Conservation (phyloP, 179 eudicot genomes). For the Patellifolia procumbens region DNA sequence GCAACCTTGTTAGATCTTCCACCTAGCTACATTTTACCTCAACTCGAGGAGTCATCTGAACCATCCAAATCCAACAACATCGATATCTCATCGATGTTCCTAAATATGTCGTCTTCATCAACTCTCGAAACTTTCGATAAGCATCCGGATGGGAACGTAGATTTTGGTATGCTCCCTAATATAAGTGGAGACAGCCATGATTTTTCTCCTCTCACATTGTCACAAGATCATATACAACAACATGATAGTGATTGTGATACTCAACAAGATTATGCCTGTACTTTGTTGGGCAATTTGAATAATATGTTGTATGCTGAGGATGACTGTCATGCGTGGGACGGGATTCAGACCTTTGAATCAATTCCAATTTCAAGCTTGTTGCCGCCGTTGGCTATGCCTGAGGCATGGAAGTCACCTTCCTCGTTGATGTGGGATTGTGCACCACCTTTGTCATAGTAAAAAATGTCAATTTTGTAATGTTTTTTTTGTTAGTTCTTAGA, state of each 20-base stretch:
- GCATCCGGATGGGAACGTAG: conserved; percentile 19
- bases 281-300: conserved; percentile 29
- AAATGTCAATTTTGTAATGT: background rate
- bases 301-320: conserved; percentile 24
- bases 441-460: conserved; percentile 49
- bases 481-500: background rate
- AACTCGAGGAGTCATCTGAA: conserved; percentile 38
- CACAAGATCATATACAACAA: conserved; percentile 16
- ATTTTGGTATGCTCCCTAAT: conserved; percentile 20
- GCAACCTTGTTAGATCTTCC: conserved; percentile 35
- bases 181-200: conserved; percentile 18
- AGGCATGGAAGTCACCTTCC: conserved; percentile 43
- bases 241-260: background rate
- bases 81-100: conserved; percentile 48
- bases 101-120: conserved; percentile 30
- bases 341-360: conserved; percentile 14
- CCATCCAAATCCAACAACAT: conserved; percentile 34
- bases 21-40: conserved; percentile 44
- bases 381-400: conserved; percentile 34
- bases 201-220: background rate
- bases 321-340: conserved; percentile 12
- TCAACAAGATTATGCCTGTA: conserved; percentile 25
- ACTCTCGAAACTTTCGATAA: conserved; percentile 16
- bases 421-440: conserved; percentile 61
- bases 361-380: conserved; percentile 23